Percentiles rank a stretch among this genome's conserved stretches.
Evolutionary conservation across 345 rosid genomes (phyloP).

Genomic region (Gossypium rotundifolium): DNA sequence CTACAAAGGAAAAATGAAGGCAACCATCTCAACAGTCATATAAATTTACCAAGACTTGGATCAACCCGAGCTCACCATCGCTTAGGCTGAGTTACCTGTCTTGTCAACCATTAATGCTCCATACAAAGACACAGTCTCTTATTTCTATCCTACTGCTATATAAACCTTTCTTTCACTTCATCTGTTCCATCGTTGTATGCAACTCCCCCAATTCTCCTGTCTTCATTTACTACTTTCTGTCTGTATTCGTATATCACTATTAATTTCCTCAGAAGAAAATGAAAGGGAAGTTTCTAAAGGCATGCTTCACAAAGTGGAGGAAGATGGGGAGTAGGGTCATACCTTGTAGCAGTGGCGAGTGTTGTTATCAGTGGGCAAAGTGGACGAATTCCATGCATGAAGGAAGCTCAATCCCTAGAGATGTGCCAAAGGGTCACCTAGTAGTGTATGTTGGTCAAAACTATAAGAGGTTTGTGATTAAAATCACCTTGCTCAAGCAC

Average conservation of each 20-base stretch:
- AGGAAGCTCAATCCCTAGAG: slow-evolving; percentile 51
- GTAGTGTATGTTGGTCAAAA: slow-evolving; percentile 79
- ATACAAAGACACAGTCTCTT: not conserved
- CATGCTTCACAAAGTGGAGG: slow-evolving; percentile 49
- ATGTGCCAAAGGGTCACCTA: slow-evolving; percentile 82
- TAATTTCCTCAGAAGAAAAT: slow-evolving; percentile 12
- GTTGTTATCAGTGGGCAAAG: slow-evolving; percentile 39
- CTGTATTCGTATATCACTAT: not conserved
- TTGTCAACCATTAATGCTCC: slow-evolving; percentile 39
- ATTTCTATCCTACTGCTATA: slow-evolving; percentile 26
- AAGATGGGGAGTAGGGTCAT: slow-evolving; percentile 39
- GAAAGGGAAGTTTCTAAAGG: slow-evolving; percentile 39
- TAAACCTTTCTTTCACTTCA: slow-evolving; percentile 24
- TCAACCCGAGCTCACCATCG: slow-evolving; percentile 19
- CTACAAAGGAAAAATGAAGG: slow-evolving; percentile 22
- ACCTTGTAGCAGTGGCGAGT: slow-evolving; percentile 42
- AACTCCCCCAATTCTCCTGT: not conserved
- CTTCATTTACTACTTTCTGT: not conserved
- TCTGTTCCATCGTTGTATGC: slow-evolving; percentile 18
- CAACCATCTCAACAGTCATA: not conserved
- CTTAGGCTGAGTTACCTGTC: slow-evolving; percentile 36
- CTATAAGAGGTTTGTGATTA: slow-evolving; percentile 62
- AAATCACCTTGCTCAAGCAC: slow-evolving; percentile 55
- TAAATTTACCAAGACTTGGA: not conserved
- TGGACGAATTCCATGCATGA: slow-evolving; percentile 34